Evolutionary conservation across 441 rosid species (phyloP).

Genomic region (Pelargonium fulgidum): DNA sequence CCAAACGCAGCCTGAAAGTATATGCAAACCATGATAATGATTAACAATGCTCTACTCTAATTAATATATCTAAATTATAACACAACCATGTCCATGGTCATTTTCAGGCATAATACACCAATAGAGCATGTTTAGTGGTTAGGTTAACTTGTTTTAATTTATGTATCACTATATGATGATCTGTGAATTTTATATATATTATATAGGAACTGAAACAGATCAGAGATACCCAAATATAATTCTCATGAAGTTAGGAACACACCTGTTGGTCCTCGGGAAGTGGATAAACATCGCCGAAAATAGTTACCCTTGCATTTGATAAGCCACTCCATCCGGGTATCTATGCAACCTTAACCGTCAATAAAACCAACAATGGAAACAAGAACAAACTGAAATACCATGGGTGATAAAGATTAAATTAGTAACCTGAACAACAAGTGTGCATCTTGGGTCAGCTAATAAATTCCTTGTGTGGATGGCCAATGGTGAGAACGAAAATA

Average conservation of each 20-base stretch:
- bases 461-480: slow-evolving; percentile 90
- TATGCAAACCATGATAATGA: no score
- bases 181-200: neutral
- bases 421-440: slow-evolving; percentile 89
- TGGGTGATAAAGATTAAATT: slow-evolving; percentile 12
- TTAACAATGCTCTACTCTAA: no score
- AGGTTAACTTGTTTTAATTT: no score
- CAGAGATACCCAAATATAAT: neutral
- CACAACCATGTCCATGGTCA: no score
- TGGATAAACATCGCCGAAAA: slow-evolving; percentile 91
- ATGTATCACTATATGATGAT: no score
- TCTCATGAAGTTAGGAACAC: slow-evolving; percentile 4
- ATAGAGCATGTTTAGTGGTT: no score
- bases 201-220: neutral
- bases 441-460: slow-evolving; percentile 86
- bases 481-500: slow-evolving; percentile 88
- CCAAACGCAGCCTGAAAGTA: no score
- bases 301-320: slow-evolving; percentile 94
- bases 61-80: no score
- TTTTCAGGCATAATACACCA: no score
- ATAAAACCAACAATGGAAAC: slow-evolving; percentile 24
- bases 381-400: slow-evolving; percentile 10
- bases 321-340: slow-evolving; percentile 98
- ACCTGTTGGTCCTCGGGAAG: slow-evolving; percentile 87
- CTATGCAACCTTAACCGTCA: slow-evolving; percentile 36